Base-by-base conservation (phyloP, 352 stramenopile species). In the Phytophthora capsici region DNA sequence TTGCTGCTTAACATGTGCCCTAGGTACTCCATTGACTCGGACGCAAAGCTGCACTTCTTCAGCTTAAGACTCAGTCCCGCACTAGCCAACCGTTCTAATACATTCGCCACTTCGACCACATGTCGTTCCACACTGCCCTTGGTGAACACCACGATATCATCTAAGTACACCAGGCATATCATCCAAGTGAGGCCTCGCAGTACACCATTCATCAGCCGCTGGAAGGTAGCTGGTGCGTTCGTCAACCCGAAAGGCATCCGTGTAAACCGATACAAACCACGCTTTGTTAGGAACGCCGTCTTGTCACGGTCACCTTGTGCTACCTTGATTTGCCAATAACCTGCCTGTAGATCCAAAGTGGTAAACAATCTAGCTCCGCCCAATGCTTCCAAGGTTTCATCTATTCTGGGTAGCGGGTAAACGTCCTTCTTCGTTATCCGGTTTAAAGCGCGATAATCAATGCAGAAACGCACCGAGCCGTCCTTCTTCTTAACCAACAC, bases 401-500 rank as follows among this genome's bases (percentile, higher is more conserved):
- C 52, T 7, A 60, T 60, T 23, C 52, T n/a, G 1, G 52, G 40
- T 3, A 60, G 17, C 1, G 52, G 52, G 17, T 60, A 60, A 7
- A 60, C 40, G 10, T 60, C 52, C 12, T 34, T 40, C 30, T 51
- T 51, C 6, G 25, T 58, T 28, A 28, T 28, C 25, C 25, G 4
- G 1, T 28, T 28, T 4, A 28, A 28, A 4, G 25, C 25, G 4
- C 25, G 4, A 43, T 49, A 49, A 17, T 49, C 51, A 5, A 58
- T 28, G 13, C 37, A 58, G 25, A 58, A 58, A 7, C 36, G 16
- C 6, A 58, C 17, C 1, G 12, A 12, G 7, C 51, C 51, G 14
- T 49, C 51, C 23, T 58, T 58, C 51, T 58, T 43, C 13, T 26
- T 14, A 12, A 49, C 51, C 4, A 58, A 12, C 6, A 58, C 51